phyloP scores from a whole-genome alignment of 768 basidiomycete species.

The Podaxis pistillaris region DNA sequence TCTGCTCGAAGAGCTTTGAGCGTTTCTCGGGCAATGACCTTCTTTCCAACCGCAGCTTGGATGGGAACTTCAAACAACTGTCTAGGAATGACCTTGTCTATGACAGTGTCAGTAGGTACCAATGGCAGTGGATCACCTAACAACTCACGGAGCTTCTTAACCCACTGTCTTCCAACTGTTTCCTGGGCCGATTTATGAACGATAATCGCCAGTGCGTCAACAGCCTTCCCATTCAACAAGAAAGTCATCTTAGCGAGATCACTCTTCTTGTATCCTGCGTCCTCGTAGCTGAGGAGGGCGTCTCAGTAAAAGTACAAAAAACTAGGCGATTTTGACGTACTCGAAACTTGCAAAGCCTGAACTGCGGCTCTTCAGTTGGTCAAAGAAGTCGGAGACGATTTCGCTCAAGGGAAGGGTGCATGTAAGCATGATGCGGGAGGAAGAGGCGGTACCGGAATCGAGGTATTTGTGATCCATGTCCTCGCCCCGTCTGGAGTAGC shows the following conservation, averaged over 20 bases:
- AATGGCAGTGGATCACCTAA: background rate
- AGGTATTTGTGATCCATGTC: constrained; percentile 84
- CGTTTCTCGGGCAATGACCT: constrained; percentile 87
- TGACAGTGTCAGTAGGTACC: background rate
- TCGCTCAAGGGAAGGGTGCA: constrained; percentile 88
- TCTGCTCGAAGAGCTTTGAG: constrained; percentile 84
- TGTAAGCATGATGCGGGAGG: constrained; percentile 74
- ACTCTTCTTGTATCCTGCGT: constrained; percentile 82
- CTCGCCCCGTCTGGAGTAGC: constrained; percentile 80
- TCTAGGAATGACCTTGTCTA: constrained; percentile 88
- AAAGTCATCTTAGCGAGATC: constrained; percentile 92
- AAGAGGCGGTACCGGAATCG: constrained; percentile 50
- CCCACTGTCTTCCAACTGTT: constrained; percentile 77
- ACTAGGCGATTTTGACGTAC: constrained; percentile 39
- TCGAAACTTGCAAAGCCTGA: constrained; percentile 93
- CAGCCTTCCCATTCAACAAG: constrained; percentile 81
- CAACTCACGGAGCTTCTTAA: constrained; percentile 83
- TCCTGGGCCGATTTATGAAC: constrained; percentile 82
- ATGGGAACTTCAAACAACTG: constrained; percentile 96
- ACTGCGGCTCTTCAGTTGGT: constrained; percentile 88
- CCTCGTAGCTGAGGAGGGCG: constrained; percentile 72
- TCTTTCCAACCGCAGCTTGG: constrained; percentile 87
- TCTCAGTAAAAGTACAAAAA: background rate
- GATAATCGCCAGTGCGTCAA: constrained; percentile 92
- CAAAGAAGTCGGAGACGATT: constrained; percentile 94